Conservation (phyloP, 306 rosid species). For the Cicer chorassanicum region DNA sequence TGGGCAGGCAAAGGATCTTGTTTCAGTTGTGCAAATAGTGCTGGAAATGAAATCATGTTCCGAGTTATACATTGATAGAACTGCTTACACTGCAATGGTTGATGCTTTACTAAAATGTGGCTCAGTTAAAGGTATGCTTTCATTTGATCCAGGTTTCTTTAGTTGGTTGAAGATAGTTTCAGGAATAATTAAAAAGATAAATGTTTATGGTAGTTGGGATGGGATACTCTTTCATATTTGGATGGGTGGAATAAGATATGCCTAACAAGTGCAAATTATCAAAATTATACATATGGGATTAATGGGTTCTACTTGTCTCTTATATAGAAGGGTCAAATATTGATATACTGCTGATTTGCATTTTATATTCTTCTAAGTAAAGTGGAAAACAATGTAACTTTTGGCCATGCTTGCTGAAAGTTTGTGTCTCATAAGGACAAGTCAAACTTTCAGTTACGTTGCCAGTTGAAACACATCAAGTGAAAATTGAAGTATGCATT, state of each 20-base stretch:
- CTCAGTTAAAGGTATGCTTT: constrained; percentile 67
- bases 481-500: not conserved
- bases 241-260: constrained; percentile 16
- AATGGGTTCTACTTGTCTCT: constrained; percentile 37
- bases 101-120: constrained; percentile 80
- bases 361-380: constrained; percentile 10
- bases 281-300: constrained; percentile 23
- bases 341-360: not conserved
- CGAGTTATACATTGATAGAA: constrained; percentile 66
- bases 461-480: constrained; percentile 13
- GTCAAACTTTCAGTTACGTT: not conserved
- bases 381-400: not conserved
- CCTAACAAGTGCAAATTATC: not conserved
- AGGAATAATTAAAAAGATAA: constrained; percentile 1
- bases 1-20: constrained; percentile 68
- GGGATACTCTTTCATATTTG: not conserved
- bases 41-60: constrained; percentile 72
- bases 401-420: not conserved
- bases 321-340: constrained; percentile 20
- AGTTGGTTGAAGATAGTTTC: constrained; percentile 29
- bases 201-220: constrained; percentile 22
- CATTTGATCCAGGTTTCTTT: constrained; percentile 23
- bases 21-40: constrained; percentile 62
- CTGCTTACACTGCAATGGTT: constrained; percentile 77
- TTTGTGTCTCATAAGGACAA: constrained; percentile 5